Percentiles rank a stretch among this genome's conserved stretches.
Evolutionary conservation across 768 basidiomycete genomes (phyloP).

Genomic region (Pleurotus tuoliensis): DNA sequence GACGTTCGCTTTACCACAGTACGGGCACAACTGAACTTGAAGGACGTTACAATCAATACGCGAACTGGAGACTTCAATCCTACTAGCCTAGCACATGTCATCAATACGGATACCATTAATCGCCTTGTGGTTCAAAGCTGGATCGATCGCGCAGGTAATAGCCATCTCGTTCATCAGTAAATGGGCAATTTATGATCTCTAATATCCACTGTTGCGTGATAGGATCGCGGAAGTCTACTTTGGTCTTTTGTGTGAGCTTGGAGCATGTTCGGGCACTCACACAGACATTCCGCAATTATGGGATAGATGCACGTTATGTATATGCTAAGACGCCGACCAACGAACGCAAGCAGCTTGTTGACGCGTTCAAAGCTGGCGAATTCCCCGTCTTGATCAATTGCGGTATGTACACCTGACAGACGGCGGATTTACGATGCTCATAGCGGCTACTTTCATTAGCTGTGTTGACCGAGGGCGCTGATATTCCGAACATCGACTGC

Average conservation of each 20-base stretch:
- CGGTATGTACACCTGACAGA: conserved; percentile 39
- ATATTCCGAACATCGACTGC: conserved; percentile 94
- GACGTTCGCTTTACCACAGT: conserved; percentile 84
- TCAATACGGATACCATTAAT: conserved; percentile 80
- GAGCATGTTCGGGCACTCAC: conserved; percentile 78
- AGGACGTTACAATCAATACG: conserved; percentile 60
- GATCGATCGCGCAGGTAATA: conserved; percentile 78
- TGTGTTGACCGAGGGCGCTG: conserved; percentile 89
- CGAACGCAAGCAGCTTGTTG: conserved; percentile 63
- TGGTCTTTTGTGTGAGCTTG: conserved; percentile 89
- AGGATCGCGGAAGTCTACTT: conserved; percentile 75
- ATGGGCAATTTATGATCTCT: conserved; percentile 3
- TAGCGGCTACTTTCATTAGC: conserved; percentile 34
- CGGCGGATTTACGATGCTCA: not conserved
- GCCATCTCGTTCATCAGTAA: not conserved
- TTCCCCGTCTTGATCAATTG: conserved; percentile 92
- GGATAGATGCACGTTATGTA: conserved; percentile 83
- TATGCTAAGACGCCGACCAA: conserved; percentile 60
- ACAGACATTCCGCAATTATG: conserved; percentile 62
- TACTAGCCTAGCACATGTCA: conserved; percentile 69
- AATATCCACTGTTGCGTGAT: not conserved
- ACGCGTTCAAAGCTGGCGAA: conserved; percentile 62
- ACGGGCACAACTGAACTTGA: conserved; percentile 67
- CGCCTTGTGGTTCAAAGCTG: conserved; percentile 77
- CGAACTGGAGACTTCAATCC: conserved; percentile 80